Evolutionary conservation across 805 yeast species (phyloP).

Genomic region (Lipomyces anomalus): DNA sequence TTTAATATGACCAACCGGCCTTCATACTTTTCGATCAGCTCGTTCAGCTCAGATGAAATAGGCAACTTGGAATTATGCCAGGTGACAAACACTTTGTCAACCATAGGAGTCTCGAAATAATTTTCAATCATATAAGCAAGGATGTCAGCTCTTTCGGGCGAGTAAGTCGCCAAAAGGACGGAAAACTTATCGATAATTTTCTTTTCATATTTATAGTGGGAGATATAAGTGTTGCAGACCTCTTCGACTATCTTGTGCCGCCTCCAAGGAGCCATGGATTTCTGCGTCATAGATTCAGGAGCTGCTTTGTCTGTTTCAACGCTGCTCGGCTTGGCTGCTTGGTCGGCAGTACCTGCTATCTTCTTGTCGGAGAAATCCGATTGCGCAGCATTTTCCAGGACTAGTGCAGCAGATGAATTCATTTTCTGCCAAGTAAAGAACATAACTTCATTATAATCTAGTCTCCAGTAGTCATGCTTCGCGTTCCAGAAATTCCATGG

Average conservation of each 20-base stretch:
- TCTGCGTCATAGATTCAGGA: too few relatives aligned
- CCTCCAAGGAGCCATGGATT: not conserved
- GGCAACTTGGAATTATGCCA: slow-evolving; percentile 20
- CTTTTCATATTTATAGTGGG: slow-evolving; percentile 6
- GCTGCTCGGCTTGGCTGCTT: not conserved
- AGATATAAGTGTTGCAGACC: slow-evolving; percentile 7
- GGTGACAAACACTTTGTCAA: slow-evolving; percentile 18
- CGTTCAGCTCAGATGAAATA: slow-evolving; percentile 14
- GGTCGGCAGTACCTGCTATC: slow-evolving; percentile 12
- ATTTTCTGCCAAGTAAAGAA: slow-evolving; percentile 15
- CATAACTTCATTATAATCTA: slow-evolving; percentile 18
- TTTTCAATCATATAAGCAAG: slow-evolving; percentile 17
- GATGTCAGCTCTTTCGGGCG: slow-evolving; percentile 17
- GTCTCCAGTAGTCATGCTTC: slow-evolving; percentile 17
- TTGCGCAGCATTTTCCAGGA: slow-evolving; percentile 7
- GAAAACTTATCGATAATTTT: slow-evolving; percentile 17
- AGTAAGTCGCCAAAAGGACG: slow-evolving; percentile 20
- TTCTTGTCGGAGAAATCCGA: slow-evolving; percentile 12
- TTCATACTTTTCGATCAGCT: slow-evolving; percentile 7
- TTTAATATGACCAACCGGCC: slow-evolving; percentile 15
- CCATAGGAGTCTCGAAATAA: slow-evolving; percentile 11
- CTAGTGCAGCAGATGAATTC: slow-evolving; percentile 7
- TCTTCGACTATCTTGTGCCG: slow-evolving; percentile 6
- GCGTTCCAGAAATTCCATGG: slow-evolving; percentile 22
- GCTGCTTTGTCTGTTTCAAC: too few relatives aligned